Percentiles rank a stretch among this genome's conserved stretches.
phyloP scores from a whole-genome alignment of 495 filamentous ascomycete species.

The Cercophora samala region DNA sequence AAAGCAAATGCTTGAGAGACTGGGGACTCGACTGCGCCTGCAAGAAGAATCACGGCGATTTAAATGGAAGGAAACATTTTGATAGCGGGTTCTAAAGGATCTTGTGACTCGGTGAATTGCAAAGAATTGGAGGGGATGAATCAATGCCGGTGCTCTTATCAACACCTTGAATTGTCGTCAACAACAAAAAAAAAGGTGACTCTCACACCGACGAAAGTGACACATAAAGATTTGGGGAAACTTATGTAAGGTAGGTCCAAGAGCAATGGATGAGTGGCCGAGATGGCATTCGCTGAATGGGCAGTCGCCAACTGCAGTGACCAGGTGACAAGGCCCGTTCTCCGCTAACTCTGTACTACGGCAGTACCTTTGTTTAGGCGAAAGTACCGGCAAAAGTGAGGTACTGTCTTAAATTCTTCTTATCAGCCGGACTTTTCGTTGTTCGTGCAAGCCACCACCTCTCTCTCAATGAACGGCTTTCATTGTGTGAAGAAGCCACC shows the following conservation, averaged over 20 bases:
- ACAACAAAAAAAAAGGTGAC: background rate
- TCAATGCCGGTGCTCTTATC: background rate
- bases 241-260: background rate
- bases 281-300: background rate
- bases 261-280: background rate
- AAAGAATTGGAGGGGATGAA: background rate
- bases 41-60: slow-evolving; percentile 1
- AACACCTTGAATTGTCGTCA: background rate
- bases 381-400: background rate
- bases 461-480: background rate
- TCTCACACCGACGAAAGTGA: background rate
- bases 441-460: background rate
- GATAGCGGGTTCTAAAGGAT: background rate
- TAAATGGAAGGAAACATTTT: slow-evolving; percentile 22
- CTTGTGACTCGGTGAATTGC: background rate
- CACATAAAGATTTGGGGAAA: slow-evolving; percentile 6
- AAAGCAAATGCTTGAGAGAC: background rate
- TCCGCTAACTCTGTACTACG: background rate
- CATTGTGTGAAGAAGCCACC: background rate
- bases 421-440: background rate
- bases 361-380: background rate
- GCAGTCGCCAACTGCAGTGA: background rate
- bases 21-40: background rate
- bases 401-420: background rate
- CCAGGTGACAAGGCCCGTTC: background rate